Evolutionary conservation across 441 rosid genomes (phyloP).

Genomic region (Populus hybrid): DNA sequence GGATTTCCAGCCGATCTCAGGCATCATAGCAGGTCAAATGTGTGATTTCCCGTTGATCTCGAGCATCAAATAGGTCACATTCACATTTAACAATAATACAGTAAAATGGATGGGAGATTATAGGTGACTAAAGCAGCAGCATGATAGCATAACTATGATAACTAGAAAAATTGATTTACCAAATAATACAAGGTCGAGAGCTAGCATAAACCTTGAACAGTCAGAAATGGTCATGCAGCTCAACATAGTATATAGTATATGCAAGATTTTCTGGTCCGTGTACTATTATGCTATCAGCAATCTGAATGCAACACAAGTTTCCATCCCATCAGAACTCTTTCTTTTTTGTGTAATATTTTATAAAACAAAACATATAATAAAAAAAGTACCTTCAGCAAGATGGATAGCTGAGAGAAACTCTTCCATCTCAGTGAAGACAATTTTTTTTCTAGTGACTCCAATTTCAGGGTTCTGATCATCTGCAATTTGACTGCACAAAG

Average conservation of each 20-base stretch:
- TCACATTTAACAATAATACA: not conserved
- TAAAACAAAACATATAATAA: not conserved
- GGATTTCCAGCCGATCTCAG: not conserved
- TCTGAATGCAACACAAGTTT: not conserved
- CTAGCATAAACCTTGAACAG: not conserved
- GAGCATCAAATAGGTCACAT: not conserved
- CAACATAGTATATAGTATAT: not conserved
- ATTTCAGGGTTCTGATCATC: conserved; percentile 42
- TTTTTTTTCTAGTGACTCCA: conserved; percentile 69
- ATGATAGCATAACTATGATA: not conserved
- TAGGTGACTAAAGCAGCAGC: not conserved
- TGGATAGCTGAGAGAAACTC: conserved; percentile 95
- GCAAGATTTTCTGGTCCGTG: not conserved
- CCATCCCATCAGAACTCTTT: not conserved
- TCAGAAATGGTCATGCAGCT: not conserved
- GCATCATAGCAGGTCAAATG: not conserved
- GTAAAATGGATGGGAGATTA: not conserved
- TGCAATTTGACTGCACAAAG: conserved; percentile 33
- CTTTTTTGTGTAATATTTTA: not conserved
- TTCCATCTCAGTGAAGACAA: conserved; percentile 92
- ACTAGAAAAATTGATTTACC: too few species aligned
- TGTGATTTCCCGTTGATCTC: not conserved
- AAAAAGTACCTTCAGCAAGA: conserved; percentile 64
- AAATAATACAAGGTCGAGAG: not conserved
- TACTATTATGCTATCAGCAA: not conserved